Conservation (phyloP, 495 filamentous ascomycete species). For the Hyaloscypha finlandica region DNA sequence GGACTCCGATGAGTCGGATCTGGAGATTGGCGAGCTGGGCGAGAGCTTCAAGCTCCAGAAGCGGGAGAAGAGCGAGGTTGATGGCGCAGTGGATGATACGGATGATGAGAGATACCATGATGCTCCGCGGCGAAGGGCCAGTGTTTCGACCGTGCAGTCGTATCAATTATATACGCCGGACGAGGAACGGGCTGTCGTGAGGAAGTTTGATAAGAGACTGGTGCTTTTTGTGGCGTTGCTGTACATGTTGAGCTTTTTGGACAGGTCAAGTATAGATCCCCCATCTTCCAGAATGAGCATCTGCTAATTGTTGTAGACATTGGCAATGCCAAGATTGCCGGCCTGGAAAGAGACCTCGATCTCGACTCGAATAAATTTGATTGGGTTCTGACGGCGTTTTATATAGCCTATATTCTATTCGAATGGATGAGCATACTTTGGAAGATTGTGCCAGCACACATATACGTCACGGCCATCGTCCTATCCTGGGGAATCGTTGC, state of each 20-base stretch:
- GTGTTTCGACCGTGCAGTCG: constrained; percentile 45
- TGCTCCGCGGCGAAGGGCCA: constrained; percentile 31
- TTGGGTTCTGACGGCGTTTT: constrained; percentile 79
- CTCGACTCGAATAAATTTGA: constrained; percentile 72
- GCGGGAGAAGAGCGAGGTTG: neutral
- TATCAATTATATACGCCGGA: constrained; percentile 70
- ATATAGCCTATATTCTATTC: constrained; percentile 66
- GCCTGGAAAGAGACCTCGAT: constrained; percentile 65
- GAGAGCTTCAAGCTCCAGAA: constrained; percentile 26
- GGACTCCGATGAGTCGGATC: constrained; percentile 32
- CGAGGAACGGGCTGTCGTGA: constrained; percentile 72
- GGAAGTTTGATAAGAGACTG: constrained; percentile 71
- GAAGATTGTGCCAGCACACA: constrained; percentile 63
- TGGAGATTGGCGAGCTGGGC: constrained; percentile 23
- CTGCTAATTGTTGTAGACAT: constrained; percentile 55
- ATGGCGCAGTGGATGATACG: constrained; percentile 1
- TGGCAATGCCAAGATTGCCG: constrained; percentile 77
- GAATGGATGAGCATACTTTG: constrained; percentile 77
- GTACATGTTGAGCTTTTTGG: constrained; percentile 80
- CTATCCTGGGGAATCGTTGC: constrained; percentile 68
- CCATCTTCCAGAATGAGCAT: neutral
- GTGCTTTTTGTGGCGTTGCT: constrained; percentile 79
- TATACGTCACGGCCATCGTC: constrained; percentile 67
- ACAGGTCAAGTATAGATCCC: constrained; percentile 66
- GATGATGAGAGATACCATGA: constrained; percentile 27